Percentiles rank a stretch among this genome's conserved stretches.
Evolutionary conservation across 139 green algal species (phyloP).

Genomic region (Chlorella sp.): DNA sequence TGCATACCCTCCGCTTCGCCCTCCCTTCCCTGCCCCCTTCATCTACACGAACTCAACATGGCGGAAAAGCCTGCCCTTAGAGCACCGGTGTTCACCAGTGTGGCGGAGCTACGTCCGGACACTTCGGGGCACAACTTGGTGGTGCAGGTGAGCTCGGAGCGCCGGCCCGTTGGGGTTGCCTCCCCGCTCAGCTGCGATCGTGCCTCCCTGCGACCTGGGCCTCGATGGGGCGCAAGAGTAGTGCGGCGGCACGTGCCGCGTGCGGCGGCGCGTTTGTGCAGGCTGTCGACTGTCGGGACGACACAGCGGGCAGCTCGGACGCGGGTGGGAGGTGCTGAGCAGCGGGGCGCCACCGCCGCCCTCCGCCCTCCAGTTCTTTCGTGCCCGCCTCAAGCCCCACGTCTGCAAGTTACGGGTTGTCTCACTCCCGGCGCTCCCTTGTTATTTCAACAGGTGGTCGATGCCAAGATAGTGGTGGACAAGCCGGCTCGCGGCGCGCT

Average conservation of each 20-base stretch:
- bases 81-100: slow-evolving; percentile 60
- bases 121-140: slow-evolving; percentile 75
- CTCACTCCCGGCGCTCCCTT: neutral
- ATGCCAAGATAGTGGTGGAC: slow-evolving; percentile 75
- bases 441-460: slow-evolving; percentile 68
- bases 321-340: neutral
- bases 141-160: slow-evolving; percentile 69
- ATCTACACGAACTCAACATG: neutral
- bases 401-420: no score
- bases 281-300: no score
- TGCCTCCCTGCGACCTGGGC: no score
- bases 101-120: slow-evolving; percentile 71
- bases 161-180: no score
- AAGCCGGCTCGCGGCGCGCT: slow-evolving; percentile 42
- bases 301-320: no score
- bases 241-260: no score
- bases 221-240: no score
- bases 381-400: no score
- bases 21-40: neutral
- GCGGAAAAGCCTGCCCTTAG: neutral
- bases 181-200: no score
- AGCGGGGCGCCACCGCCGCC: neutral
- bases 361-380: neutral
- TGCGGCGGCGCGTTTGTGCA: no score
- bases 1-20: neutral